These are phyloP conservation scores for Calendula officinalis DNA, from an alignment of 129 eudicot genomes.

Conservation along the genomic window DNA sequence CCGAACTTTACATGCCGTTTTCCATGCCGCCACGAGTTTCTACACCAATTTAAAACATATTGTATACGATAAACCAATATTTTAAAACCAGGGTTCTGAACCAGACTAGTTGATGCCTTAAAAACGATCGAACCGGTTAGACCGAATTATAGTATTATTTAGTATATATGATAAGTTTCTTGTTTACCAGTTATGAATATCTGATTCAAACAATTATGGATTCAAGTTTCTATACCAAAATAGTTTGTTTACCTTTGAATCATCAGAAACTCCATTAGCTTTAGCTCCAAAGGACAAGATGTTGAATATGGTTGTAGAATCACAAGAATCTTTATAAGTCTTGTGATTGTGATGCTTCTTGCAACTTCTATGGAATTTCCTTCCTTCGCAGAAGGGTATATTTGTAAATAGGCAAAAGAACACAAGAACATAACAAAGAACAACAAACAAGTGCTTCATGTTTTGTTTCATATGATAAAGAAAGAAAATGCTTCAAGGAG, in stretches of 20 bases:
- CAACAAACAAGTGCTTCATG: conserved; percentile 24
- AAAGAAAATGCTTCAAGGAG: conserved; percentile 9
- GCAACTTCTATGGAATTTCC: conserved; percentile 34
- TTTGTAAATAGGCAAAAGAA: conserved; percentile 16
- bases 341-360: conserved; percentile 30
- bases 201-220: too few species aligned
- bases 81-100: too few species aligned
- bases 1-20: conserved; percentile 60
- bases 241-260: conserved; percentile 54
- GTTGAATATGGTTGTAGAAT: conserved; percentile 34
- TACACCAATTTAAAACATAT: neutral
- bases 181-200: too few species aligned
- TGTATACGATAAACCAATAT: too few species aligned
- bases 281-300: conserved; percentile 75
- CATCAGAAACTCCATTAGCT: conserved; percentile 80
- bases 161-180: too few species aligned
- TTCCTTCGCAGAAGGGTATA: conserved; percentile 24
- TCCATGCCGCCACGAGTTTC: conserved; percentile 82
- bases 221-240: too few species aligned
- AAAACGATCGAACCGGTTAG: too few species aligned
- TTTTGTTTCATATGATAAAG: conserved; percentile 12
- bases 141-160: too few species aligned
- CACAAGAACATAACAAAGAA: conserved; percentile 22
- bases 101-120: too few species aligned
- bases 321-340: conserved; percentile 23